These are phyloP conservation scores for Vigna trinervia DNA, from an alignment of 306 rosid genomes.

Conservation along the genomic window DNA sequence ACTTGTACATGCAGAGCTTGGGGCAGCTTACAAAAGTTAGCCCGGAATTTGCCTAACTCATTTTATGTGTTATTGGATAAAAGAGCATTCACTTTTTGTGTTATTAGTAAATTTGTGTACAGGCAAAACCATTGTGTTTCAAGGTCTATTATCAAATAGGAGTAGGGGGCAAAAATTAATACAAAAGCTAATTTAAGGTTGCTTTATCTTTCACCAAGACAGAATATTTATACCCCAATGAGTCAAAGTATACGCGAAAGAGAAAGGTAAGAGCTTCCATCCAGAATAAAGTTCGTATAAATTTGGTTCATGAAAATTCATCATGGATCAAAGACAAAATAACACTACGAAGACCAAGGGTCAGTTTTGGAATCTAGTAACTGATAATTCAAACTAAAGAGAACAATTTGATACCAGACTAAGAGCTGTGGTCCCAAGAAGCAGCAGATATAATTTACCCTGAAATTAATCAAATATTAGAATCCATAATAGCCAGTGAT, in stretches of 20 bases:
- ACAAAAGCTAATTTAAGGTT: slow-evolving; percentile 17
- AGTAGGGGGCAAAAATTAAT: background rate
- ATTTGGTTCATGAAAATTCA: slow-evolving; percentile 35
- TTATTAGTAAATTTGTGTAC: slow-evolving; percentile 29
- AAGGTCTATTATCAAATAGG: background rate
- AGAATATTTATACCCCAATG: slow-evolving; percentile 17
- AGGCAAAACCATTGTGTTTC: slow-evolving; percentile 2
- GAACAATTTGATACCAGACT: slow-evolving; percentile 73
- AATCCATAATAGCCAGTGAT: too few relatives aligned
- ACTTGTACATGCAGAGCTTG: background rate
- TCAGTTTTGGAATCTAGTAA: slow-evolving; percentile 3
- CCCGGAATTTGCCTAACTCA: slow-evolving; percentile 13
- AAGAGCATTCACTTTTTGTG: background rate
- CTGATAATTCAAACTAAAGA: slow-evolving; percentile 40
- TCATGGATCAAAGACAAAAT: slow-evolving; percentile 10
- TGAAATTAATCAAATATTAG: too few relatives aligned
- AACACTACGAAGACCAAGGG: slow-evolving; percentile 20
- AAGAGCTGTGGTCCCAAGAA: slow-evolving; percentile 94
- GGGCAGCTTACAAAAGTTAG: slow-evolving; percentile 20
- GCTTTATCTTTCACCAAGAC: slow-evolving; percentile 18
- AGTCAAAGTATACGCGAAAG: slow-evolving; percentile 8
- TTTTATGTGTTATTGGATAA: background rate
- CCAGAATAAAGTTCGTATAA: slow-evolving; percentile 16
- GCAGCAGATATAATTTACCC: slow-evolving; percentile 83
- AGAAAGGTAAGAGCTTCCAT: slow-evolving; percentile 15